phyloP scores from a whole-genome alignment of 2,329 filamentous ascomycete genomes.

The Tolypocladium tropicale region DNA sequence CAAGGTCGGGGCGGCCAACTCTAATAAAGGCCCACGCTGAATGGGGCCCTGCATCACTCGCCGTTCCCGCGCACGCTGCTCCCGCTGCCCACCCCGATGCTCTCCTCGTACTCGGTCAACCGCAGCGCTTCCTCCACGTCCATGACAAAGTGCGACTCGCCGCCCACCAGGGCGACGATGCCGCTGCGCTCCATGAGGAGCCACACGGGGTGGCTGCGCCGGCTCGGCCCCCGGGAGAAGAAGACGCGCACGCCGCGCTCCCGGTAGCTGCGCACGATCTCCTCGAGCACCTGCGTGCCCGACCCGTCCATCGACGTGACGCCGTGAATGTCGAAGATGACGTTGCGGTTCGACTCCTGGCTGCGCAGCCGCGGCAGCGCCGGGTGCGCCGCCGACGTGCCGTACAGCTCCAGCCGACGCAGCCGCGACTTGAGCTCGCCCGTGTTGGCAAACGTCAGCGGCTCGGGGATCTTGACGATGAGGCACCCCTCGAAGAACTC shows the following conservation, averaged over 20 bases:
- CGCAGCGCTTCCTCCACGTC: conserved; percentile 78
- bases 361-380: conserved; percentile 70
- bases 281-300: conserved; percentile 79
- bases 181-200: conserved; percentile 66
- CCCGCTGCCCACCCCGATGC: conserved; percentile 16
- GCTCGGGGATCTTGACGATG: conserved; percentile 96
- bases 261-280: conserved; percentile 79
- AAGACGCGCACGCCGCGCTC: conserved; percentile 67
- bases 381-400: conserved; percentile 75
- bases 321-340: conserved; percentile 97
- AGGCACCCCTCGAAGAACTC: conserved; percentile 88
- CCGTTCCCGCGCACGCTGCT: not conserved
- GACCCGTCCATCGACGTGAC: conserved; percentile 91
- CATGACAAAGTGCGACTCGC: conserved; percentile 65
- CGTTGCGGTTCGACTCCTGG: conserved; percentile 75
- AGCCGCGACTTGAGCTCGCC: conserved; percentile 81
- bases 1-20: not conserved
- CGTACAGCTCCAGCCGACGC: conserved; percentile 77
- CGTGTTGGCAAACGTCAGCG: conserved; percentile 93
- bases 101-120: conserved; percentile 64
- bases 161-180: conserved; percentile 76
- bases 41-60: not conserved
- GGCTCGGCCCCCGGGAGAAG: conserved; percentile 50
- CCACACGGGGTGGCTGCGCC: conserved; percentile 49
- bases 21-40: not conserved